Conservation (phyloP, 2,329 filamentous ascomycete species). For the Pseudocercospora pini-densiflorae region DNA sequence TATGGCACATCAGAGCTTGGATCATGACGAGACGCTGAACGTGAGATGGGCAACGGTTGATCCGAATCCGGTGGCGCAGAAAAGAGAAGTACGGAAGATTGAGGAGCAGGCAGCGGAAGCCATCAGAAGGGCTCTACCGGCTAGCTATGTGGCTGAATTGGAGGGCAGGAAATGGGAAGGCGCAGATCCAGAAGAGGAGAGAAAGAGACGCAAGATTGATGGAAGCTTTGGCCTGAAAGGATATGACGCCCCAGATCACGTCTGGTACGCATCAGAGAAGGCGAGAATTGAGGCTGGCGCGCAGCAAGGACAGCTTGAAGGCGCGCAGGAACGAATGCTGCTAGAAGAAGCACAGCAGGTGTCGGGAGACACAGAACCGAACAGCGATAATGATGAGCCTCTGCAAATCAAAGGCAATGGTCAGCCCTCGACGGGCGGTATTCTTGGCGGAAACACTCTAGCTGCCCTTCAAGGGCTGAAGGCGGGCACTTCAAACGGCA, state of each 20-base stretch:
- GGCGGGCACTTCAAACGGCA: conserved; percentile 42
- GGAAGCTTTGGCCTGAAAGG: conserved; percentile 86
- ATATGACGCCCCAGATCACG: conserved; percentile 91
- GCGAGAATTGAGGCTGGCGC: conserved; percentile 67
- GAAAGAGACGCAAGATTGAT: conserved; percentile 87
- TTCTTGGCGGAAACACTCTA: conserved; percentile 82
- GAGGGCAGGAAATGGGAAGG: conserved; percentile 68
- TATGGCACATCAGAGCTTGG: conserved; percentile 92
- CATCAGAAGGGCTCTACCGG: conserved; percentile 82
- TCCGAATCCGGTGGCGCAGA: conserved; percentile 93
- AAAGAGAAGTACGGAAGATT: conserved; percentile 82
- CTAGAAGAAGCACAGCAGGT: conserved; percentile 54
- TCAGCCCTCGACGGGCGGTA: conserved; percentile 57
- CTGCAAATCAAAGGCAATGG: conserved; percentile 4
- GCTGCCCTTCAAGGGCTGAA: conserved; percentile 70
- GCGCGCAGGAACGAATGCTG: conserved; percentile 54
- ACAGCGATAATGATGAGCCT: conserved; percentile 34
- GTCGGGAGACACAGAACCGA: conserved; percentile 52
- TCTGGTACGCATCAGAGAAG: conserved; percentile 85
- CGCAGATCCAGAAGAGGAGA: conserved; percentile 71
- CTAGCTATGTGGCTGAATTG: conserved; percentile 89
- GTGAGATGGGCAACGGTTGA: conserved; percentile 97
- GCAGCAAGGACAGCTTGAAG: conserved; percentile 10
- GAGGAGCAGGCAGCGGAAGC: conserved; percentile 98
- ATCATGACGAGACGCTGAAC: conserved; percentile 91